A percentile compares a stretch with the other conserved stretches of the same genome.
Conservation (phyloP, 2,329 filamentous ascomycete species). For the Cladobotryum mycophilum region DNA sequence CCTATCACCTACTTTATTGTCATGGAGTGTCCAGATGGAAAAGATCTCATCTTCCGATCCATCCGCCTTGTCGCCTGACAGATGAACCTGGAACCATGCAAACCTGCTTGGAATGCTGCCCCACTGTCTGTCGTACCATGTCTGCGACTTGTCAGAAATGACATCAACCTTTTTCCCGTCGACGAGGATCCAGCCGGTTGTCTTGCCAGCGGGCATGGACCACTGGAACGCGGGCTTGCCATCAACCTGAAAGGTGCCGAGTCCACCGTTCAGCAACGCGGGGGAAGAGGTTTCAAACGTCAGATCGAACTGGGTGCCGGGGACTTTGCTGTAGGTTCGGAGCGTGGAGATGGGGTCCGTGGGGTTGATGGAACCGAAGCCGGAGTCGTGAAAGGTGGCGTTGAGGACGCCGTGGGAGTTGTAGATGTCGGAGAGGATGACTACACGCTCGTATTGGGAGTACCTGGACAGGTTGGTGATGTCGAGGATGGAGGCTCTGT, state of each 20-base stretch:
- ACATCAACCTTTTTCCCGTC: neutral
- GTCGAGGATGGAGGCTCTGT: conserved; percentile 8
- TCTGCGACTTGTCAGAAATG: conserved; percentile 1
- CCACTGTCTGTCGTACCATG: conserved; percentile 9
- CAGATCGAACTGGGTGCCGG: conserved; percentile 2
- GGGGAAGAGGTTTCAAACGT: conserved; percentile 5
- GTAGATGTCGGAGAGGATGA: neutral
- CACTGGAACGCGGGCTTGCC: conserved; percentile 1
- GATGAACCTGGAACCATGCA: conserved; percentile 4
- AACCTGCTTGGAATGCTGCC: neutral
- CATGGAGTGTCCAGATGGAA: conserved; percentile 2
- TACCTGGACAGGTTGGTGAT: conserved; percentile 1
- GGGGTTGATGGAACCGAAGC: neutral
- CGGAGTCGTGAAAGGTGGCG: neutral
- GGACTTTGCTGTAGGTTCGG: neutral
- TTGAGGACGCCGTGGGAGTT: conserved; percentile 1
- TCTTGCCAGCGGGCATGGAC: conserved; percentile 6
- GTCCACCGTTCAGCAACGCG: conserved; percentile 2
- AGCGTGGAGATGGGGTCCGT: conserved; percentile 1
- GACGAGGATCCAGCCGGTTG: conserved; percentile 3
- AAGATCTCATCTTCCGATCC: neutral
- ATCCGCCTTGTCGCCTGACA: neutral
- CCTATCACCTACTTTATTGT: neutral
- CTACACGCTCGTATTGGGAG: neutral
- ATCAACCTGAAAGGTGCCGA: neutral